Evolutionary conservation across 2,329 filamentous ascomycete species (phyloP).

Genomic region (Arthrobotrys musiformis): DNA sequence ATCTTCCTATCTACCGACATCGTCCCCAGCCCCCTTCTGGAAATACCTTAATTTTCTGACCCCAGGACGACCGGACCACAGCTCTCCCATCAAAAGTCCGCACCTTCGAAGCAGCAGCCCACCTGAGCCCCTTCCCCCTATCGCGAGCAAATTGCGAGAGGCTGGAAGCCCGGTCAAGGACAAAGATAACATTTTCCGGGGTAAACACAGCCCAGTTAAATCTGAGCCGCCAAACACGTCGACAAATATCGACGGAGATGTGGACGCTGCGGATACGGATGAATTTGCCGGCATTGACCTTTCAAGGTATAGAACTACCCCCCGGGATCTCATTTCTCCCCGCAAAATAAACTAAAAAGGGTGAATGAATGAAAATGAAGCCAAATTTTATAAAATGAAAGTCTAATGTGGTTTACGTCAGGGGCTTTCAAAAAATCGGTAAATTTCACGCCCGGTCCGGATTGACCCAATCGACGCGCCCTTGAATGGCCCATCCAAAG

Average conservation of each 20-base stretch:
- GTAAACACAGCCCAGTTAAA: constrained; percentile 48
- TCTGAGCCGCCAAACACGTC: constrained; percentile 13
- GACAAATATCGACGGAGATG: constrained; percentile 23
- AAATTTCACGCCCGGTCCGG: constrained; percentile 48
- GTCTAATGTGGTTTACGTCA: constrained; percentile 1
- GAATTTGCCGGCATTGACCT: constrained; percentile 55
- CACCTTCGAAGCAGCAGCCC: constrained; percentile 57
- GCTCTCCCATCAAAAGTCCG: constrained; percentile 57
- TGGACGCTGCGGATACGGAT: constrained; percentile 35
- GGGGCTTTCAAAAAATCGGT: constrained; percentile 55
- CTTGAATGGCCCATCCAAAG: background rate
- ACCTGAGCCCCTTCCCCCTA: constrained; percentile 53
- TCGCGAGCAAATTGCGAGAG: constrained; percentile 38
- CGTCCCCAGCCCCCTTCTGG: constrained; percentile 87
- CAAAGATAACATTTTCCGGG: constrained; percentile 49
- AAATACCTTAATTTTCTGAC: constrained; percentile 77
- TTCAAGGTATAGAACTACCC: constrained; percentile 27
- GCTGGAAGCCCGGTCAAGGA: constrained; percentile 46
- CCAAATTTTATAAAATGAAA: too few relatives aligned
- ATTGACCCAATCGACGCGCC: constrained; percentile 32
- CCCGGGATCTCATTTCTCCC: background rate
- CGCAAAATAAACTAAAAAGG: too few relatives aligned
- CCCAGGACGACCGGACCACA: constrained; percentile 58
- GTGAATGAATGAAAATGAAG: too few relatives aligned
- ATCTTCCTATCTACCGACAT: constrained; percentile 86